Percentiles rank a stretch among this genome's conserved stretches.
phyloP scores from a whole-genome alignment of 1,284 basidiomycete genomes.

The Singerocomus rubriflavus region DNA sequence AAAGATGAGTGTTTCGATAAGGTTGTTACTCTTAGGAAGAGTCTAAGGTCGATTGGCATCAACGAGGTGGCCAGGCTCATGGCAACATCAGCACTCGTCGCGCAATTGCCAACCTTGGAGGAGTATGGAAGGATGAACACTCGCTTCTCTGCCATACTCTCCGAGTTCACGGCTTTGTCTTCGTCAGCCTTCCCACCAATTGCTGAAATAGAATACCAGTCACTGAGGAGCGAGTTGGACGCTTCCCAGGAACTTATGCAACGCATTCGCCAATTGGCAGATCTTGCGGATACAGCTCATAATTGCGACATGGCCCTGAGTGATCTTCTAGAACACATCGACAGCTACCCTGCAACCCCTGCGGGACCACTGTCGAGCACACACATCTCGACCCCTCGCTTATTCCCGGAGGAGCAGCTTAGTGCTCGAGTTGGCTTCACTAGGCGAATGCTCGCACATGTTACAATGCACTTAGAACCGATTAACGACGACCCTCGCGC shows the following conservation, averaged over 20 bases:
- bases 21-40: slow-evolving; percentile 48
- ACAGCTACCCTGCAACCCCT: slow-evolving; percentile 65
- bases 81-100: slow-evolving; percentile 33
- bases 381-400: slow-evolving; percentile 39
- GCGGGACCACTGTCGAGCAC: slow-evolving; percentile 49
- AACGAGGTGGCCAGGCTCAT: slow-evolving; percentile 50
- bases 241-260: slow-evolving; percentile 48
- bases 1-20: slow-evolving; percentile 39
- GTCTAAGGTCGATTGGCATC: slow-evolving; percentile 60
- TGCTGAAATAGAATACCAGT: slow-evolving; percentile 55
- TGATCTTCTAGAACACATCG: slow-evolving; percentile 77
- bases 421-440: slow-evolving; percentile 61
- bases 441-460: slow-evolving; percentile 44
- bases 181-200: slow-evolving; percentile 37
- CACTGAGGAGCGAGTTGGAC: slow-evolving; percentile 56
- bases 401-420: slow-evolving; percentile 63
- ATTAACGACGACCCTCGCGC: slow-evolving; percentile 58
- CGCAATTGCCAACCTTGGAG: slow-evolving; percentile 51
- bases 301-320: slow-evolving; percentile 73
- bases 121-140: slow-evolving; percentile 43
- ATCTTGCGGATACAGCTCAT: slow-evolving; percentile 46
- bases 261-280: slow-evolving; percentile 50
- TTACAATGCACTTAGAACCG: slow-evolving; percentile 40
- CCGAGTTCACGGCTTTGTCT: slow-evolving; percentile 49
- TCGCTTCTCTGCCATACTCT: slow-evolving; percentile 45